Evolutionary conservation across 2,329 filamentous ascomycete species (phyloP), one percentile per base, ranked within the genome.

Genomic region (Phoma herbarum): DNA sequence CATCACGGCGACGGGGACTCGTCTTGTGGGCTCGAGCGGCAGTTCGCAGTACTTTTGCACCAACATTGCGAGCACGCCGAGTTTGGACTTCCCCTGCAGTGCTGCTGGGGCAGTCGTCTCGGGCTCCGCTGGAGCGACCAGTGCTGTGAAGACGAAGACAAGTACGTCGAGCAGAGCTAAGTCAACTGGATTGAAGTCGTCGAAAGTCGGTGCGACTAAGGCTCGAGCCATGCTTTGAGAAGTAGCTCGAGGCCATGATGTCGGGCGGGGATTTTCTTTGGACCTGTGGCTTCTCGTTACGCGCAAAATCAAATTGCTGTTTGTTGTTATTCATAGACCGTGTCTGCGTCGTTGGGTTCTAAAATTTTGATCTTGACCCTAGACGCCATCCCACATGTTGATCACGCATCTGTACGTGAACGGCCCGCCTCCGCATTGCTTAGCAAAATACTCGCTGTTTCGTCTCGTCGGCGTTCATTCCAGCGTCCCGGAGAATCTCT

Each of bases 1-100:
- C 57, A 87, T 88, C 61, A 76, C 41, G 9, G 50, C 50, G 10
- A 18, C 31, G 14, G 50, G 50, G 0, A 52, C 50, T 2, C 22
- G n/a, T 6, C 23, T 52, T 10, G 50, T 52, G 29, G 50, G 50
- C 1, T 22, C 50, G 28, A 52, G 50, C 18, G 50, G 50, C 31
- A 52, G 50, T 11, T 29, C 50, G 28, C 41, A 52, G n/a, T 52
- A 52, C 12, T 45, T 52, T 4, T 52, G 50, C 9, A 23, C 29
- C 0, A 39, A 52, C 8, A 45, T 52, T 14, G 50, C 50, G 7
- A 52, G 50, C 7, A 52, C 50, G 0, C 14, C 41, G 7, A 44
- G 42, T 22, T 6, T 52, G n/a, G 50, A 52, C 28, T 52, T 52
- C 22, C 50, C 50, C 3, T 52, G 50, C 11, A 45, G 10, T 23